Evolutionary conservation across 2,329 filamentous ascomycete genomes (phyloP), one percentile per base, ranked within the genome.

Genomic region (Westerdykella sp.): DNA sequence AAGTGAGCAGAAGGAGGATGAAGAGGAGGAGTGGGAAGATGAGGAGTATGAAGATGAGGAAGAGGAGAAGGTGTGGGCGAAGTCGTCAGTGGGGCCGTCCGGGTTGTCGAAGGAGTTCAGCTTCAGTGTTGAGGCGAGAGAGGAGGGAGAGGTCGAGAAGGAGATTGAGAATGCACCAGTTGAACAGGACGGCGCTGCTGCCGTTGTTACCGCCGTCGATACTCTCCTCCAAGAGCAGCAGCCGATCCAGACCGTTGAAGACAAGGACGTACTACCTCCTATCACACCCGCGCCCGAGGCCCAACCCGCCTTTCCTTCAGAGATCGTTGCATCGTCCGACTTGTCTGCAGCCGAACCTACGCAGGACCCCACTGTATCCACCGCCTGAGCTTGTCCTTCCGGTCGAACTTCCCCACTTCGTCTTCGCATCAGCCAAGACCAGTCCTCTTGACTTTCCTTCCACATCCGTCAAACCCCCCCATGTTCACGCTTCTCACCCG

Each of bases 21-120:
- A 35, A 12, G 65, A 46, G 16, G 59, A 63, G n/a, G 67, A 67
- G 0, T 58, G 65, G 25, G 61, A 67, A 45, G 60, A 57, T 2
- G 51, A 43, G 9, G 60, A 53, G 2, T 63, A 62, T 40, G 63
- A 14, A 35, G 32, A 35, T 9, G 32, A 14, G 34, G 15, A 13
- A 16, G 40, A 39, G 32, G 40, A 42, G 15, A 41, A 42, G 30
- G 7, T 28, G 25, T 28, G 25, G 25, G 25, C 25, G 25, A 28
- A 28, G 25, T 28, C 25, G 25, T 28, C 25, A 12, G 25, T 28
- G 7, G 11, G 25, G 9, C 25, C 25, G 25, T 28, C 25, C 4
- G 25, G 25, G 25, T 28, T 28, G 25, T 28, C 25, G 25, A 28
- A 28, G 25, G 25, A 28, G 11, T 28, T 28, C 25, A 28, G 25